Evolutionary conservation across 2,329 filamentous ascomycete species (phyloP).

Genomic region (Colletotrichum kahawae): DNA sequence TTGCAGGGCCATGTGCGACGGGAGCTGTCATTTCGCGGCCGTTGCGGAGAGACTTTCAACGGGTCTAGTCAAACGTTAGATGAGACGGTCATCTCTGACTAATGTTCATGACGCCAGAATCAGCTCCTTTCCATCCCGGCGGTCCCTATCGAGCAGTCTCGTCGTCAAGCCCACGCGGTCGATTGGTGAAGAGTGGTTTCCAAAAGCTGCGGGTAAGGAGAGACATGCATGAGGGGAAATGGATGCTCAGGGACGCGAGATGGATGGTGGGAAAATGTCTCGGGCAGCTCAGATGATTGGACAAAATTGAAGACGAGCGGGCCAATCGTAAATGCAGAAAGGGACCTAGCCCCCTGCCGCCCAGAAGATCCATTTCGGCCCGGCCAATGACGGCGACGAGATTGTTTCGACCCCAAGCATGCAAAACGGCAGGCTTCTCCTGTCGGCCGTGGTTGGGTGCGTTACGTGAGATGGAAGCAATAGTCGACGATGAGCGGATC

Average conservation of each 20-base stretch:
- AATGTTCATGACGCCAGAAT: not conserved
- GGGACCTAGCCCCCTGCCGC: conserved; percentile 23
- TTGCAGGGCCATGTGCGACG: not conserved
- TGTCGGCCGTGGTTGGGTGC: not conserved
- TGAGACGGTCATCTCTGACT: conserved; percentile 7
- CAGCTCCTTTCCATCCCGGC: not conserved
- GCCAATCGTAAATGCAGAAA: conserved; percentile 23
- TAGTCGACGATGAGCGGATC: not conserved
- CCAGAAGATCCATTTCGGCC: conserved; percentile 3
- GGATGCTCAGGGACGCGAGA: not conserved
- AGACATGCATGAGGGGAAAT: conserved; percentile 33
- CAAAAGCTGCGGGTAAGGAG: conserved; percentile 30
- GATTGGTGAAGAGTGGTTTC: conserved; percentile 17
- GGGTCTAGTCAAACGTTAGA: not conserved
- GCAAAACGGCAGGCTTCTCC: not conserved
- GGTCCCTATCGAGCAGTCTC: not conserved
- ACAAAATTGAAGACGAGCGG: conserved; percentile 3
- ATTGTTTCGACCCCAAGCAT: not conserved
- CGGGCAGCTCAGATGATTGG: conserved; percentile 19
- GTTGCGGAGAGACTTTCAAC: not conserved
- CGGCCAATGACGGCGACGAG: not conserved
- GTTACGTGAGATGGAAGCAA: not conserved
- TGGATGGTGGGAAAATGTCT: conserved; percentile 6
- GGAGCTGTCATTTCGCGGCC: not conserved
- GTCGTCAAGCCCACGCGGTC: conserved; percentile 3